Percentiles rank a stretch among this genome's conserved stretches.
Conservation (phyloP, 2,329 filamentous ascomycete species). For the Gremmenia infestans region DNA sequence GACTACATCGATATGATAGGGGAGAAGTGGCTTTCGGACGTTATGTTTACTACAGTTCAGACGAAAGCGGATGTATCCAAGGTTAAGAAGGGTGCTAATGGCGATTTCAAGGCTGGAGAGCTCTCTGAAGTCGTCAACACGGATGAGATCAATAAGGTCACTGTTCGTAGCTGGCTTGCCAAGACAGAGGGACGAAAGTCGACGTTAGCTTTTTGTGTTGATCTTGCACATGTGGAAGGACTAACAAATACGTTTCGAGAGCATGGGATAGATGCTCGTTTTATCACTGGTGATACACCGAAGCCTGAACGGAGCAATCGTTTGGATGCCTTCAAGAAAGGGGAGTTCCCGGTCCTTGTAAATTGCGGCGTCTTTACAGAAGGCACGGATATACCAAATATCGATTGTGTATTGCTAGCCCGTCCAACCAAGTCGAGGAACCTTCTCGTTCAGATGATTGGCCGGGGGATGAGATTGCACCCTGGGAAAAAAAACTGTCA, state of each 20-base stretch:
- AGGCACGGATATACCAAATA: slow-evolving; percentile 94
- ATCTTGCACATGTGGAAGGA: slow-evolving; percentile 72
- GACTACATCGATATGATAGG: slow-evolving; percentile 77
- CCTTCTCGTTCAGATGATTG: slow-evolving; percentile 95
- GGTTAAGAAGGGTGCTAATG: slow-evolving; percentile 58
- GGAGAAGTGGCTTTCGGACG: slow-evolving; percentile 85
- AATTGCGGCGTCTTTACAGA: slow-evolving; percentile 98
- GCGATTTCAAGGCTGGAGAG: slow-evolving; percentile 76
- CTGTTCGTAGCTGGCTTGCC: slow-evolving; percentile 78
- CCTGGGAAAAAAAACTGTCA: slow-evolving; percentile 83
- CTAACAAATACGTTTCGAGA: slow-evolving; percentile 72
- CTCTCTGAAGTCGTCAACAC: slow-evolving; percentile 83
- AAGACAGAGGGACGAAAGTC: slow-evolving; percentile 71
- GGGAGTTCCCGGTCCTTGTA: slow-evolving; percentile 78
- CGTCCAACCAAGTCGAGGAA: slow-evolving; percentile 91
- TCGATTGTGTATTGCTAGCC: slow-evolving; percentile 87
- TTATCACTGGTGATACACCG: slow-evolving; percentile 78
- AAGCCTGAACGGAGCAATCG: slow-evolving; percentile 62
- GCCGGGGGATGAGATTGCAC: slow-evolving; percentile 81
- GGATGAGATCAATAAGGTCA: slow-evolving; percentile 72
- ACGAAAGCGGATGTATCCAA: slow-evolving; percentile 74
- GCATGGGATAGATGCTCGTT: slow-evolving; percentile 76
- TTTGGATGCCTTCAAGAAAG: slow-evolving; percentile 69
- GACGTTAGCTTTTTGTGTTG: slow-evolving; percentile 91
- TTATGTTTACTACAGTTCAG: slow-evolving; percentile 90